These are phyloP conservation scores for Hyaloscypha variabilis DNA, from an alignment of 495 filamentous ascomycete genomes.

Conservation along the genomic window DNA sequence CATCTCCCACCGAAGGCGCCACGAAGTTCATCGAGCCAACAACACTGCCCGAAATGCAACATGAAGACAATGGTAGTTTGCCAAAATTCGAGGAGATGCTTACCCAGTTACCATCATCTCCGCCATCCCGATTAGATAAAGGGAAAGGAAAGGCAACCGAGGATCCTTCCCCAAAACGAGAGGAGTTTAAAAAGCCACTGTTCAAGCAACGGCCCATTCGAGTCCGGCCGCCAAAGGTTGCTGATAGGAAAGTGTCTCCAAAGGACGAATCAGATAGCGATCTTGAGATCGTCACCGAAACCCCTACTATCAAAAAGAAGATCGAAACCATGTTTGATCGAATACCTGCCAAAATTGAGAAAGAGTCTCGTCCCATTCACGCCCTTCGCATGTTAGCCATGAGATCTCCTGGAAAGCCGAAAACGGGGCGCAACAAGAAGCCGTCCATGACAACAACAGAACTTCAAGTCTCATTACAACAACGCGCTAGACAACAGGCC, in stretches of 20 bases:
- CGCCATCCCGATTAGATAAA: slow-evolving; percentile 44
- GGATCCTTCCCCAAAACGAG: slow-evolving; percentile 27
- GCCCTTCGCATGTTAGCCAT: slow-evolving; percentile 73
- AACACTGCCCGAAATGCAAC: not conserved
- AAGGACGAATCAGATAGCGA: slow-evolving; percentile 65
- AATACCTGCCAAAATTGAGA: slow-evolving; percentile 55
- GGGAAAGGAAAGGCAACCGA: slow-evolving; percentile 54
- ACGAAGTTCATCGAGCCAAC: slow-evolving; percentile 10
- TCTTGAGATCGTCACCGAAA: slow-evolving; percentile 57
- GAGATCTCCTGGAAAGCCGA: slow-evolving; percentile 60
- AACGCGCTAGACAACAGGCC: slow-evolving; percentile 79
- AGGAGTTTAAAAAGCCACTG: slow-evolving; percentile 14
- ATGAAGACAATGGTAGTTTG: slow-evolving; percentile 22
- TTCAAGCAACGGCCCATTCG: slow-evolving; percentile 28
- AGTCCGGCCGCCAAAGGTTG: slow-evolving; percentile 29
- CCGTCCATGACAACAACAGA: slow-evolving; percentile 67
- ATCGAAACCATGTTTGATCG: slow-evolving; percentile 69
- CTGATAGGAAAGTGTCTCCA: slow-evolving; percentile 35
- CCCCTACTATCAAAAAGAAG: slow-evolving; percentile 26
- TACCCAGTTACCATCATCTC: slow-evolving; percentile 10
- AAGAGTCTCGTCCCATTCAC: slow-evolving; percentile 67
- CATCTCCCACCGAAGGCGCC: slow-evolving; percentile 34
- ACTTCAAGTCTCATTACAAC: slow-evolving; percentile 66
- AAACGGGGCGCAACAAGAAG: slow-evolving; percentile 38
- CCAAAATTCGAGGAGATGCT: slow-evolving; percentile 37